Evolutionary conservation across 176 grass and related monocot genomes (phyloP).

Genomic region (Oryza officinalis): DNA sequence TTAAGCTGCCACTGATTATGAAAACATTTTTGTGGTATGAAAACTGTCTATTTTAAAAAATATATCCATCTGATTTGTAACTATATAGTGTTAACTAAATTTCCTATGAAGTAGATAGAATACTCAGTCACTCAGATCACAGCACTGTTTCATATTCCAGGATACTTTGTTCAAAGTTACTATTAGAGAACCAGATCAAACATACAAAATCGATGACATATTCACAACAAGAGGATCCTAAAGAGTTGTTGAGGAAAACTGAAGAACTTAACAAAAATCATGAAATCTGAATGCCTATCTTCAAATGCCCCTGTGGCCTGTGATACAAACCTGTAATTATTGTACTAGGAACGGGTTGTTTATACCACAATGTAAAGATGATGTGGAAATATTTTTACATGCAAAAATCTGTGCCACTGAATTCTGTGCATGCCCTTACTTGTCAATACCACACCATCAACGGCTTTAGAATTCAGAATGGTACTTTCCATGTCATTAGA

Average conservation of each 20-base stretch:
- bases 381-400: no score
- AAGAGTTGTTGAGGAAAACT: background rate
- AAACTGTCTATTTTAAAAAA: background rate
- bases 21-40: background rate
- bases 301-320: background rate
- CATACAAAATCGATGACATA: background rate
- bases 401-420: no score
- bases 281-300: background rate
- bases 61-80: background rate
- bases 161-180: background rate
- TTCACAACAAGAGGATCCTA: background rate
- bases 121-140: background rate
- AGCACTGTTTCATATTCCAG: conserved; percentile 12
- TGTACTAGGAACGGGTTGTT: background rate
- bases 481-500: background rate
- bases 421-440: no score
- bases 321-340: background rate
- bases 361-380: no score
- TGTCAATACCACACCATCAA: background rate
- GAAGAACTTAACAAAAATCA: background rate
- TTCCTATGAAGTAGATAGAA: background rate
- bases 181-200: background rate
- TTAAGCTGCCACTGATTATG: background rate
- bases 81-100: no score
- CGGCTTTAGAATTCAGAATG: background rate